phyloP scores from a whole-genome alignment of 768 basidiomycete species.

The Tulasnella sp. region DNA sequence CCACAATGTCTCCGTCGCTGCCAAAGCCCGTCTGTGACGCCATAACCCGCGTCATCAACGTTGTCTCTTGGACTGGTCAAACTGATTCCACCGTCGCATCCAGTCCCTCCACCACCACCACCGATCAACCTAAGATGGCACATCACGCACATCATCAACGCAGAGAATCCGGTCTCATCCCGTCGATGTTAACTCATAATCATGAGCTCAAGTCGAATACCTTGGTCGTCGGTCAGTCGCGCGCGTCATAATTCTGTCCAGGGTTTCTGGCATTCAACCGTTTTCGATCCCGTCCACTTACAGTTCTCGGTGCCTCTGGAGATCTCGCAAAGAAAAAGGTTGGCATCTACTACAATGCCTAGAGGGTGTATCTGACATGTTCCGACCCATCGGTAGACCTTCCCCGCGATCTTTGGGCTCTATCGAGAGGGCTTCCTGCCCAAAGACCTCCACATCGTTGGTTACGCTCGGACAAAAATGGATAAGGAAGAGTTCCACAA shows the following conservation, averaged over 20 bases:
- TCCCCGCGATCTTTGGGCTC: constrained; percentile 89
- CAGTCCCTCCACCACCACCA: constrained; percentile 28
- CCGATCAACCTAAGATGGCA: not conserved
- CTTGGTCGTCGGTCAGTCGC: constrained; percentile 67
- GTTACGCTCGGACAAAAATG: constrained; percentile 97
- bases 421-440: constrained; percentile 76
- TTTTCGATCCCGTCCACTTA: constrained; percentile 7
- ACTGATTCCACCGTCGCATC: not conserved
- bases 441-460: constrained; percentile 77
- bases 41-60: not conserved
- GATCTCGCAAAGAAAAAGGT: constrained; percentile 99
- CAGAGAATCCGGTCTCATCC: constrained; percentile 65
- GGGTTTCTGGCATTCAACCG: constrained; percentile 9
- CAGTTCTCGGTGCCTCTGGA: constrained; percentile 92
- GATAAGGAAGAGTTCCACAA: constrained; percentile 73
- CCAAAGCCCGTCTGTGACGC: not conserved
- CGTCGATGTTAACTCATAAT: constrained; percentile 73
- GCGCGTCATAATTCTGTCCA: constrained; percentile 9
- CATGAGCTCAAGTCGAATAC: constrained; percentile 80
- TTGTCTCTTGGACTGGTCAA: not conserved
- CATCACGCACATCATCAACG: constrained; percentile 26
- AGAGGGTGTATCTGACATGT: constrained; percentile 17
- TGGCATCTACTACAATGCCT: not conserved
- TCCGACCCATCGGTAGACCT: constrained; percentile 51
- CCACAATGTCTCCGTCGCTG: not conserved